A percentile compares a stretch with the other conserved stretches of the same genome.
phyloP scores from a whole-genome alignment of 768 basidiomycete species.

The Mycena amicta region DNA sequence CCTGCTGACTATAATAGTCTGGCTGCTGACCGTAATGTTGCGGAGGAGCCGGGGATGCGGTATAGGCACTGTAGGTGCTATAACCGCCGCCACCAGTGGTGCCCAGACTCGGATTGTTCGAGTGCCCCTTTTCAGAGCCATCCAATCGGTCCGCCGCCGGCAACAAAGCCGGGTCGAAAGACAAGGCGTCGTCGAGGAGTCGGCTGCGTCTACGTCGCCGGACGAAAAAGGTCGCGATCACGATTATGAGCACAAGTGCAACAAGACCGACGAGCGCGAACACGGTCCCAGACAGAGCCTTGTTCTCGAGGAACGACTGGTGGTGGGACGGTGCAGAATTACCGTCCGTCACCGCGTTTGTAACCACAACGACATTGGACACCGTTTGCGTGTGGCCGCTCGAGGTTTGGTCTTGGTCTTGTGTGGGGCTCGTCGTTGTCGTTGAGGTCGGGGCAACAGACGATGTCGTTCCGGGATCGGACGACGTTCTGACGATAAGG shows the following conservation, averaged over 20 bases:
- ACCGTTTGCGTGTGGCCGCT: conserved; percentile 26
- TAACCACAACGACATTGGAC: conserved; percentile 29
- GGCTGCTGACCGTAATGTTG: not conserved
- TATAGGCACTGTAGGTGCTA: not conserved
- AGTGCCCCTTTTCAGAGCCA: conserved; percentile 29
- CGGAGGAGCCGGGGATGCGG: too few species aligned
- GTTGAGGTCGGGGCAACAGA: conserved; percentile 1
- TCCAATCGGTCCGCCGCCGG: conserved; percentile 29
- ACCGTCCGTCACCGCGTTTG: conserved; percentile 28
- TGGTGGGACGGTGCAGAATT: conserved; percentile 5
- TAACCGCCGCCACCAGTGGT: conserved; percentile 6
- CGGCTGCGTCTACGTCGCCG: conserved; percentile 50
- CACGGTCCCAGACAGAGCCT: conserved; percentile 60
- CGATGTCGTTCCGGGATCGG: conserved; percentile 3
- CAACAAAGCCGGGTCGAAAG: conserved; percentile 48
- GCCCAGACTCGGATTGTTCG: conserved; percentile 11
- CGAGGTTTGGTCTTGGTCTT: not conserved
- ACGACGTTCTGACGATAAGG: too few species aligned
- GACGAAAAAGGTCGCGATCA: conserved; percentile 46
- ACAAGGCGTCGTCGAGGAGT: conserved; percentile 48
- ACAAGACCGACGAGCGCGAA: conserved; percentile 56
- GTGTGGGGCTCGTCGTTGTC: not conserved
- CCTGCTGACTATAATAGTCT: not conserved
- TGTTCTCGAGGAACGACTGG: conserved; percentile 62
- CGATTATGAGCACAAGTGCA: conserved; percentile 47